Evolutionary conservation across 179 eudicot genomes (phyloP), one percentile per base, ranked within the genome.

Genomic region (Pouteria campechiana): DNA sequence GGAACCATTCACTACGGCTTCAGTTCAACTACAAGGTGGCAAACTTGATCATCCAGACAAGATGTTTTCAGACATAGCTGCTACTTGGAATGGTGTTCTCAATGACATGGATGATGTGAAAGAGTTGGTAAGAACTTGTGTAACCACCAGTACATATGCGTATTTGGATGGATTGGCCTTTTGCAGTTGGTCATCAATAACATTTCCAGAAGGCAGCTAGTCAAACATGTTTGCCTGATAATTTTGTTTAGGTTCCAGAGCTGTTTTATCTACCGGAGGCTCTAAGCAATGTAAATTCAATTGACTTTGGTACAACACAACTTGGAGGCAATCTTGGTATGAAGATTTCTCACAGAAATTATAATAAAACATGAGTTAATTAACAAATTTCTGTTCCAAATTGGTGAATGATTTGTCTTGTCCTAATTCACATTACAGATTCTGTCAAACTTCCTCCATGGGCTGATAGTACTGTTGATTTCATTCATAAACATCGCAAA

Each of bases 91-190:
- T 57, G 76, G 99, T 45, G 89, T 92, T 64, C 77, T 83, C n/a
- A 94, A 92, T 70, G 99, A 92, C 53, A 87, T 92, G 94, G 83
- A 89, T 67, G 96, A 92, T 60, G 99, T 92, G 44, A 92, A 92
- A 59, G 99, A 92, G 78, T 54, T 92, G 96, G 99, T 92, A 80
- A 22, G 29, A 17, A 48, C 53, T 37, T 48, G 16, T 20, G 17
- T 12, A 3, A 46, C 9, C 21, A 25, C 30, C 16, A 27, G 21
- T 42, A 11, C 34, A 24, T 23, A 32, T 12, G 32, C 50, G 36
- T n/a, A 16, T 19, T 21, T 11, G 16, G 20, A 50, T 41, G 23
- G 12, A 6, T 16, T 52, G 27, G 30, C 13, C 50, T 13, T 12
- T 38, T 17, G 9, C 35, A 25, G n/a, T 7, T 5, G 5, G 24